A percentile compares a stretch with the other conserved stretches of the same genome.
Evolutionary conservation across 2,329 filamentous ascomycete genomes (phyloP).

Genomic region (Fusarium liriodendri): DNA sequence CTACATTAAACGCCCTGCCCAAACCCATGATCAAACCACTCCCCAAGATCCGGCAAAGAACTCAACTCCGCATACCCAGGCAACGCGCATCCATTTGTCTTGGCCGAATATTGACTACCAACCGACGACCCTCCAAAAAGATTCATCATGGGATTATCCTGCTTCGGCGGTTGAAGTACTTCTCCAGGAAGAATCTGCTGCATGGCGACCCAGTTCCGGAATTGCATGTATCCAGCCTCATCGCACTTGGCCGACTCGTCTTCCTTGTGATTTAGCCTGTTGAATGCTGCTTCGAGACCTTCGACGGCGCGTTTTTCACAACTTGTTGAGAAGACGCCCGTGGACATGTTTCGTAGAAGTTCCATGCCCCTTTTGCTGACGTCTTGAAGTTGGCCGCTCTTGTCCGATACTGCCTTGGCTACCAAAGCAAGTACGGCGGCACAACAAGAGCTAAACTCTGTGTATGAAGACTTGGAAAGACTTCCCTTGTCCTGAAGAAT

Average conservation of each 20-base stretch:
- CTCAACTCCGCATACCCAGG: constrained; percentile 14
- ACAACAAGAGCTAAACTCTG: constrained; percentile 35
- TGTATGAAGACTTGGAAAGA: constrained; percentile 38
- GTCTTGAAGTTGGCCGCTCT: not conserved
- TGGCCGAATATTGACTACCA: not conserved
- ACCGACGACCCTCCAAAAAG: not conserved
- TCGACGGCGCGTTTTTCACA: constrained; percentile 24
- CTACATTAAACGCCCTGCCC: not conserved
- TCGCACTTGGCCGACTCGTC: not conserved
- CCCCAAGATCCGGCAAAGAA: constrained; percentile 17
- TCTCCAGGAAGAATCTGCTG: constrained; percentile 32
- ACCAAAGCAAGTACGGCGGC: constrained; percentile 30
- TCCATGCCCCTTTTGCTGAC: constrained; percentile 21
- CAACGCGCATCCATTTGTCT: not conserved
- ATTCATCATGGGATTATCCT: constrained; percentile 7
- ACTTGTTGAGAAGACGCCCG: constrained; percentile 19
- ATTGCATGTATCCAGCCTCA: constrained; percentile 31
- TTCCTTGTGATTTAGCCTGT: constrained; percentile 6
- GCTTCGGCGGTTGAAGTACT: constrained; percentile 1
- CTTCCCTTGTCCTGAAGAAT: constrained; percentile 11
- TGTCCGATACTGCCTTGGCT: constrained; percentile 19
- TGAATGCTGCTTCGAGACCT: constrained; percentile 14
- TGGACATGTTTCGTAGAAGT: constrained; percentile 26
- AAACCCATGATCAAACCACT: constrained; percentile 27
- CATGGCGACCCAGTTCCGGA: constrained; percentile 36